Percentiles rank a stretch among this genome's conserved stretches.
phyloP scores from a whole-genome alignment of 805 yeast genomes.

The Maudiozyma saulgeensis region DNA sequence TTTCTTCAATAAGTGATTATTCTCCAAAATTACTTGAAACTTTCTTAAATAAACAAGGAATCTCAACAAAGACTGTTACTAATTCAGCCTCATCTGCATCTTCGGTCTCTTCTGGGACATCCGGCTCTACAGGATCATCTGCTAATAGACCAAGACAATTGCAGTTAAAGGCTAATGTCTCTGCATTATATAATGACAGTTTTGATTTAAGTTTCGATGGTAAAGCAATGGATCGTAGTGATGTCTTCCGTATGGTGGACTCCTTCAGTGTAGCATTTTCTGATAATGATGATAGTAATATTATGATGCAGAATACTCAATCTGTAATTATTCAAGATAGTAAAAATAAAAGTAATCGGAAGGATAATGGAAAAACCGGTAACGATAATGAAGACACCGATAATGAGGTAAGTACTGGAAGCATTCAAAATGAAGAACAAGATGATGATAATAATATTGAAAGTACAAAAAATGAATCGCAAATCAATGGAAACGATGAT shows the following conservation, averaged over 20 bases:
- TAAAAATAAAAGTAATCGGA: not conserved
- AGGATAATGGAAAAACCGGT: not conserved
- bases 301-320: not conserved
- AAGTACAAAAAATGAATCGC: not conserved
- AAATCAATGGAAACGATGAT: not conserved
- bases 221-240: constrained; percentile 36
- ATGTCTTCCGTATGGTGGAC: constrained; percentile 34
- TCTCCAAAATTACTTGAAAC: constrained; percentile 1
- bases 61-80: not conserved
- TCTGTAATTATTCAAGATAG: not conserved
- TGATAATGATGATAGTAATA: constrained; percentile 22
- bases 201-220: constrained; percentile 39
- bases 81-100: not conserved
- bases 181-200: constrained; percentile 15
- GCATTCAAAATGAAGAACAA: not conserved
- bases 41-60: not conserved
- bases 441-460: not conserved
- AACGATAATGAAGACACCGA: not conserved
- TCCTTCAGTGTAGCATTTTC: constrained; percentile 29
- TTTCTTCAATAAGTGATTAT: constrained; percentile 1
- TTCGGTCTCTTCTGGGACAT: not conserved
- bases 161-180: not conserved
- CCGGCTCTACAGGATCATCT: not conserved
- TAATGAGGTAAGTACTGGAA: too few species aligned
- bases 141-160: not conserved